phyloP scores from a whole-genome alignment of 2,329 filamentous ascomycete genomes.

The Colletotrichum sp. region DNA sequence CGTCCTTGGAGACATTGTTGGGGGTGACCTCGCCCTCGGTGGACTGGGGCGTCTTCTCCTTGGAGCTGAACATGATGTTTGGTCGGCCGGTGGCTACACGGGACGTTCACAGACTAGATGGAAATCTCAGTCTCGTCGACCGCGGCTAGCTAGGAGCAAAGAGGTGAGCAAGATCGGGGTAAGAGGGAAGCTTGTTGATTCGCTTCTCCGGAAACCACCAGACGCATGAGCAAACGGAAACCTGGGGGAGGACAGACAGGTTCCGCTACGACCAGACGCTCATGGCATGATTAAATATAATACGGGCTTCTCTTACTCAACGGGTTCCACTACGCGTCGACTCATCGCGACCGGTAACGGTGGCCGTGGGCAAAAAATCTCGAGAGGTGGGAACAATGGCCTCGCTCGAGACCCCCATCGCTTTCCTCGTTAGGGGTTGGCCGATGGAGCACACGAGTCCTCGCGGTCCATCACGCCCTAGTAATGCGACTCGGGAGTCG shows the following conservation, averaged over 20 bases:
- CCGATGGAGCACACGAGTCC: slow-evolving; percentile 10
- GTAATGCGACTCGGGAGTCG: slow-evolving; percentile 13
- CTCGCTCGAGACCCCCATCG: slow-evolving; percentile 10
- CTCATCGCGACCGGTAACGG: slow-evolving; percentile 17
- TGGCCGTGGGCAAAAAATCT: slow-evolving; percentile 12
- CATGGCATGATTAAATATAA: slow-evolving; percentile 19
- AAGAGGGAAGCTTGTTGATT: slow-evolving; percentile 2
- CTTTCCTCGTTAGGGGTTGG: slow-evolving; percentile 8
- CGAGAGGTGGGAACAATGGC: slow-evolving; percentile 6
- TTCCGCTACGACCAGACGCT: not conserved
- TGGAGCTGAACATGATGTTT: slow-evolving; percentile 16
- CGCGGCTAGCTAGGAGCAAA: not conserved
- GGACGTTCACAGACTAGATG: not conserved
- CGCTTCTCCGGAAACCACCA: slow-evolving; percentile 14
- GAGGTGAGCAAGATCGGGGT: not conserved
- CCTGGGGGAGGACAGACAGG: not conserved
- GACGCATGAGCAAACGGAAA: slow-evolving; percentile 11
- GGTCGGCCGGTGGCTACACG: not conserved
- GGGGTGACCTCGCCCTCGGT: slow-evolving; percentile 18
- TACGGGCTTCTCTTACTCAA: slow-evolving; percentile 9
- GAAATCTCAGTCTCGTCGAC: slow-evolving; percentile 5
- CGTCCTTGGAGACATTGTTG: slow-evolving; percentile 26
- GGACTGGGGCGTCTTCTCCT: slow-evolving; percentile 14
- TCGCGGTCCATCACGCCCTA: not conserved
- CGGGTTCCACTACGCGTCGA: slow-evolving; percentile 18